These are phyloP conservation scores for Monosporascus sp. DNA, from an alignment of 2,329 filamentous ascomycete genomes.

Conservation along the genomic window DNA sequence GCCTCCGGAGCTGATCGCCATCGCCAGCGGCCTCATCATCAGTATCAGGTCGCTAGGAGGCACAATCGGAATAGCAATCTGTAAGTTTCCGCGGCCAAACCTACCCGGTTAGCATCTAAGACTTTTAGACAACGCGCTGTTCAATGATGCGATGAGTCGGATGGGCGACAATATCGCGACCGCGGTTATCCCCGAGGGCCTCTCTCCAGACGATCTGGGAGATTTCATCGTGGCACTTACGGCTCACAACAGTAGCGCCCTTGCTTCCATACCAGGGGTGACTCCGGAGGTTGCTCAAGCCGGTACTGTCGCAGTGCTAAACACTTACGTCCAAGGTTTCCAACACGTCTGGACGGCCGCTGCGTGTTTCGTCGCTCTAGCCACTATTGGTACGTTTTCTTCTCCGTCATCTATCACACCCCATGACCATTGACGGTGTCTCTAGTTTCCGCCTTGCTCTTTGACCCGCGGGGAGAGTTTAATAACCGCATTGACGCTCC, in stretches of 20 bases:
- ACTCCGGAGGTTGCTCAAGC: constrained; percentile 24
- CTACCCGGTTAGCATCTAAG: not conserved
- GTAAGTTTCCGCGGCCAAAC: not conserved
- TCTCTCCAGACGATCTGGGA: constrained; percentile 15
- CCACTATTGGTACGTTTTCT: constrained; percentile 19
- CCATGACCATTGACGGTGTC: not conserved
- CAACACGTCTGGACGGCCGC: constrained; percentile 29
- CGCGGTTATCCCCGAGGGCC: constrained; percentile 25
- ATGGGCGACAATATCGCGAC: constrained; percentile 27
- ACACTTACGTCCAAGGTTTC: constrained; percentile 26
- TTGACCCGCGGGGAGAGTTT: constrained; percentile 30
- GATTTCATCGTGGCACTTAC: constrained; percentile 23
- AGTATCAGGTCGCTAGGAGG: constrained; percentile 38
- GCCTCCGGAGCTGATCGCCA: constrained; percentile 30
- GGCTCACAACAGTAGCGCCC: constrained; percentile 18
- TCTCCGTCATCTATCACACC: not conserved
- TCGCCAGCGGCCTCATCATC: constrained; percentile 29
- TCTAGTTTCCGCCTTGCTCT: constrained; percentile 22
- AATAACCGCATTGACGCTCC: constrained; percentile 33
- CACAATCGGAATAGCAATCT: constrained; percentile 44
- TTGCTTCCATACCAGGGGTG: constrained; percentile 22
- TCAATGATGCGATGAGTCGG: constrained; percentile 20
- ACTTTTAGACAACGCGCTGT: constrained; percentile 17
- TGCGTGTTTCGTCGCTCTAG: constrained; percentile 22
- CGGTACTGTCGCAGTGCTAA: constrained; percentile 17